These are phyloP conservation scores for Paramecium pentaurelia DNA, from an alignment of 73 alveolate genomes.

Conservation along the genomic window DNA sequence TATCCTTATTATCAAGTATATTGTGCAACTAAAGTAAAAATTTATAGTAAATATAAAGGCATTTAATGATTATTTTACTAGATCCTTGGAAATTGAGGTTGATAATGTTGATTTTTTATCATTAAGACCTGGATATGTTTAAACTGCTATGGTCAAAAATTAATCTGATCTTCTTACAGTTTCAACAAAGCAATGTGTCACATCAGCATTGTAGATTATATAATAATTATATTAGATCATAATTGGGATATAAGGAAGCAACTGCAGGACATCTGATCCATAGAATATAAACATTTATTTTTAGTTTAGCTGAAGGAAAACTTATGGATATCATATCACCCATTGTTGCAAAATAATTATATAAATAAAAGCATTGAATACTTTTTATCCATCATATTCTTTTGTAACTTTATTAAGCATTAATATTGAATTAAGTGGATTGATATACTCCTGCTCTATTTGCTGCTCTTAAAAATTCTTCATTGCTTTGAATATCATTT, in stretches of 20 bases:
- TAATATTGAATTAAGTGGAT: not conserved
- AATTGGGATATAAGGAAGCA: not conserved
- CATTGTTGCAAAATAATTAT: not conserved
- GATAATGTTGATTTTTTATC: slow-evolving; percentile 13
- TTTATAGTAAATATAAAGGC: not conserved
- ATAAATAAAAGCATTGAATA: not conserved
- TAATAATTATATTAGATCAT: not conserved
- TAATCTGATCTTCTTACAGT: not conserved
- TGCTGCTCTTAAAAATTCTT: not conserved
- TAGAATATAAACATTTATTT: not conserved
- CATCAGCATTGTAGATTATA: not conserved
- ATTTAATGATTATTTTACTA: slow-evolving; percentile 43
- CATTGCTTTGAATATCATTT: not conserved
- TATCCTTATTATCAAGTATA: slow-evolving; percentile 8
- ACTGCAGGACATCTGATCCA: not conserved
- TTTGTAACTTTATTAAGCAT: not conserved
- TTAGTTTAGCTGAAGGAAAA: not conserved
- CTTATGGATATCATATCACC: not conserved
- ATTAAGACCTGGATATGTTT: not conserved
- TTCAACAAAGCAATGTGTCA: not conserved
- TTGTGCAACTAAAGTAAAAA: slow-evolving; percentile 26
- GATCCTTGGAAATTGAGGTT: slow-evolving; percentile 36
- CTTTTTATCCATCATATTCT: not conserved
- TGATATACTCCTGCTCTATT: not conserved
- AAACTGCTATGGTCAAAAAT: slow-evolving; percentile 1